A percentile compares a stretch with the other conserved stretches of the same genome.
Evolutionary conservation across 2,329 filamentous ascomycete genomes (phyloP).

Genomic region (Verticillium klebahnii): DNA sequence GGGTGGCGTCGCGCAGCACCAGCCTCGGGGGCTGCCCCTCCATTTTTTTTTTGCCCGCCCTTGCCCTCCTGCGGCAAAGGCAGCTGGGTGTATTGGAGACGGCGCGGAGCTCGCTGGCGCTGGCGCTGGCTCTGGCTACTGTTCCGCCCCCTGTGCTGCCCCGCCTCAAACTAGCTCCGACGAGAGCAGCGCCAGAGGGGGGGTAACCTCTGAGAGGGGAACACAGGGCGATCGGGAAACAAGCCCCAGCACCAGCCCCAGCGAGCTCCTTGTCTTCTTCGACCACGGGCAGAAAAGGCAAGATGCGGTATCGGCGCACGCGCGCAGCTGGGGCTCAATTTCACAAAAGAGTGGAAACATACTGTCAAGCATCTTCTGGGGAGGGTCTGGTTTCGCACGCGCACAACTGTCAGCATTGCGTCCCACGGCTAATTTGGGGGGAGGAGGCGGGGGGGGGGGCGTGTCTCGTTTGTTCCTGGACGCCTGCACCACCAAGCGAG

Average conservation of each 20-base stretch:
- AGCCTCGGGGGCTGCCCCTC: not conserved
- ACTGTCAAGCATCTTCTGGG: slow-evolving; percentile 64
- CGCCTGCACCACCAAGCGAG: not conserved
- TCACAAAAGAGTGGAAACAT: slow-evolving; percentile 27
- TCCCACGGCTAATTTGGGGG: not conserved
- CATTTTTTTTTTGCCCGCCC: not conserved
- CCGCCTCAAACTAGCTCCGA: not conserved
- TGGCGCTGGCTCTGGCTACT: not conserved
- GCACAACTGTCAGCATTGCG: not conserved
- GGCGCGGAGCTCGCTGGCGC: too few relatives aligned
- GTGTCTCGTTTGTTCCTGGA: not conserved
- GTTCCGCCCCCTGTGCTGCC: not conserved
- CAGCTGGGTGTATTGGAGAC: not conserved
- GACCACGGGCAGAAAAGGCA: not conserved
- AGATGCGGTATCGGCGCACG: not conserved
- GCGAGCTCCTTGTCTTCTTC: not conserved
- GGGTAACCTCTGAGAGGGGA: too few relatives aligned
- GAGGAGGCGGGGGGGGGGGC: not conserved
- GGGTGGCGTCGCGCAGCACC: not conserved
- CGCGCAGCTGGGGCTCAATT: not conserved
- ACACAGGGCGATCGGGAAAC: too few relatives aligned
- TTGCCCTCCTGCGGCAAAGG: not conserved
- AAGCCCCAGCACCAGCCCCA: not conserved
- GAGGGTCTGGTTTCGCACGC: slow-evolving; percentile 44
- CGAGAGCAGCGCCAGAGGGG: not conserved